Evolutionary conservation across 2,329 filamentous ascomycete species (phyloP), one percentile per base, ranked within the genome.

Genomic region (Monosporascus sp.): DNA sequence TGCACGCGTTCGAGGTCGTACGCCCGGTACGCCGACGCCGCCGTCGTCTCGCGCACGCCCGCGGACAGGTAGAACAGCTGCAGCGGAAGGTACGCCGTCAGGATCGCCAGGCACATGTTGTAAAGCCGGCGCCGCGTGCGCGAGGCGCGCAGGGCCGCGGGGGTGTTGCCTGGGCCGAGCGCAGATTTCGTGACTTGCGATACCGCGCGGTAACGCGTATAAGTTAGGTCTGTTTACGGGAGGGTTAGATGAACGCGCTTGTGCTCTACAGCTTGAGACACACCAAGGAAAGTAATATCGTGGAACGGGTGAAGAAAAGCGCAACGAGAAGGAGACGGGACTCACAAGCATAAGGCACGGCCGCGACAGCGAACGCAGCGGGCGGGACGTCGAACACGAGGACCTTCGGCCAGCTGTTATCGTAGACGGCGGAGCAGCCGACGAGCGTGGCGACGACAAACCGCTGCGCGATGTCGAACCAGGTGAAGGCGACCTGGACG

Each of bases 101-200:
- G 63, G 57, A 83, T 79, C 43, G 72, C 73, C 14, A 81, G 51
- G 15, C 77, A 73, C 76, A 84, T 80, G 56, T 78, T 69, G 65
- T 82, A 84, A 44, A 85, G 74, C 43, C 79, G 76, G 47, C 75
- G 72, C 44, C 74, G 74, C 8, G 79, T 74, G 2, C 79, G 74
- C 45, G 76, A 72, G 41, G 74, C 74, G 6, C 79, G 73, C 15
- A 70, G 58, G 5, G 66, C 67, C 8, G 73, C 73, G 5, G 68
- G 57, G 35, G 66, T 74, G 65, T 74, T 78, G 14, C 22, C 1
- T 51, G 65, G 67, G 24, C 63, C 63, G 20, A 81, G 61, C 3
- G 72, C 71, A 0, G 69, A 64, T 4, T 66, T 64, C 7, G 74
- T 78, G 28, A 65, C 60, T 49, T 68, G 73, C 4, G 76, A 68